Conservation (phyloP, 1,139 yeast genomes). For the Yamadazyma friedrichii region DNA sequence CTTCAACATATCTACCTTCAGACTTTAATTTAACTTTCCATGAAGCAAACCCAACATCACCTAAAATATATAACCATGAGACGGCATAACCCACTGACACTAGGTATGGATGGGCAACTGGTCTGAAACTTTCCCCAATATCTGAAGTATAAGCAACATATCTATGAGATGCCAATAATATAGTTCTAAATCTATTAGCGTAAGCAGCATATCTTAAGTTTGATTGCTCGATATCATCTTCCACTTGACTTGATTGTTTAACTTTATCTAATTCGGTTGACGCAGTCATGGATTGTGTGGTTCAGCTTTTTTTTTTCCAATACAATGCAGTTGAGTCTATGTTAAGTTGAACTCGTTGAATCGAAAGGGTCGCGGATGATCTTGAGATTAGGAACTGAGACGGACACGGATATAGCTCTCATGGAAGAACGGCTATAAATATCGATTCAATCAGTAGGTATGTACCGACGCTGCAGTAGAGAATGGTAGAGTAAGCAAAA, state of each 20-base stretch:
- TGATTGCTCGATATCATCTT: constrained; percentile 13
- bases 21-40: constrained; percentile 72
- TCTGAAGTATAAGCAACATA: constrained; percentile 88
- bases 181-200: constrained; percentile 70
- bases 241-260: constrained; percentile 13
- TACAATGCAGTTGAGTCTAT: too few species aligned
- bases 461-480: too few species aligned
- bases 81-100: constrained; percentile 70
- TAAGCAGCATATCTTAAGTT: constrained; percentile 77
- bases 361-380: too few species aligned
- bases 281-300: background rate
- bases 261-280: constrained; percentile 7
- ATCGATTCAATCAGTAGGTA: too few species aligned
- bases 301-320: too few species aligned
- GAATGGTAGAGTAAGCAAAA: too few species aligned
- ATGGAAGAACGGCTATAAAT: too few species aligned
- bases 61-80: constrained; percentile 74
- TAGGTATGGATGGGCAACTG: constrained; percentile 69
- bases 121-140: constrained; percentile 87
- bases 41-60: constrained; percentile 75
- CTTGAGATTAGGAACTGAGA: too few species aligned
- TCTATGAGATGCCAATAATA: constrained; percentile 72
- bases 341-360: too few species aligned
- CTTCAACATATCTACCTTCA: constrained; percentile 64
- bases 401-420: too few species aligned